phyloP scores from a whole-genome alignment of 2,329 filamentous ascomycete genomes.

The Knufia petricola region DNA sequence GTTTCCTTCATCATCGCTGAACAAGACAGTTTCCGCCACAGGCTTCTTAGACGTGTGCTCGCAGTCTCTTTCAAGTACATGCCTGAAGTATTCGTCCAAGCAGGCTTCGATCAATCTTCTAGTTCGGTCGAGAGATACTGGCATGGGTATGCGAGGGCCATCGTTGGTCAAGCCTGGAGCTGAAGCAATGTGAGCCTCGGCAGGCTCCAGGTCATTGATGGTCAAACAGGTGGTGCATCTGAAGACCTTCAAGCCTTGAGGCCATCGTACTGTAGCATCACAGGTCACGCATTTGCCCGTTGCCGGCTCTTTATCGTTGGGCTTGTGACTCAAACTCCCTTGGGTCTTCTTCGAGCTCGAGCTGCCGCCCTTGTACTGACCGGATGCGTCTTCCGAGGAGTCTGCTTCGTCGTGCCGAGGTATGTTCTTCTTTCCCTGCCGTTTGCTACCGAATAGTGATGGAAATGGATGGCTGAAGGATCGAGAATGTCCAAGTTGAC shows the following conservation, averaged over 20 bases:
- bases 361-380: conserved; percentile 20
- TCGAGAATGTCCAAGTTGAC: conserved; percentile 43
- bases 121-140: conserved; percentile 53
- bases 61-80: conserved; percentile 27
- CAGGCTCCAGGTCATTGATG: conserved; percentile 64
- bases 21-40: neutral
- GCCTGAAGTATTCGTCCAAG: conserved; percentile 41
- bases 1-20: conserved; percentile 4
- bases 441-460: conserved; percentile 53
- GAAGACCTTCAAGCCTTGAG: conserved; percentile 61
- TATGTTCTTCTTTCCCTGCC: conserved; percentile 44
- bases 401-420: conserved; percentile 30
- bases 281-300: conserved; percentile 79
- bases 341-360: conserved; percentile 19
- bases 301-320: conserved; percentile 47
- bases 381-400: conserved; percentile 31
- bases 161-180: neutral
- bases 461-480: conserved; percentile 76
- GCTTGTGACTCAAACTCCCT: conserved; percentile 29
- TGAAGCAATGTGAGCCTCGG: conserved; percentile 16
- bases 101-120: conserved; percentile 48
- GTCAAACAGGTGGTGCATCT: conserved; percentile 76
- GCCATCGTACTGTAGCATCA: conserved; percentile 70
- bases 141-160: conserved; percentile 23
- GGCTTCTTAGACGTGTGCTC: neutral